Base-by-base conservation (phyloP, 1,284 basidiomycete species). In the Ceraceosorus guamensis region DNA sequence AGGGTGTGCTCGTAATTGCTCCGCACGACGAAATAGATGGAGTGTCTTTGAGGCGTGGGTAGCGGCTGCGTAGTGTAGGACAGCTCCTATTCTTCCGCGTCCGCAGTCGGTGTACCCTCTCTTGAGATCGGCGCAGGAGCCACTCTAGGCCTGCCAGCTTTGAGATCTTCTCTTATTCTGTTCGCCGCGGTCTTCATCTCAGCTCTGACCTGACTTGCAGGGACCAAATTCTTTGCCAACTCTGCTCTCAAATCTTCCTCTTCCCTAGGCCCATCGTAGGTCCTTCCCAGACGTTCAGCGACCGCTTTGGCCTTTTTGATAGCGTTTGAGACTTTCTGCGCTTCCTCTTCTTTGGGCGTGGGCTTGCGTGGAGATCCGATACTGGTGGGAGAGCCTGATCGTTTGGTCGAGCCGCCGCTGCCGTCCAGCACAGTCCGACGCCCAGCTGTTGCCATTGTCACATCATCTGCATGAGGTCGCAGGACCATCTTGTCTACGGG, bases 401-500 rank as follows among this genome's bases (percentile, higher is more conserved):
- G 7, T 56, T 52, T 31, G 56, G 53, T 5, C 56, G 66, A 7
- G 53, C 60, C 43, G 59, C 65, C 55, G 16, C 39, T 44, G 18
- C 67, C 68, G 13, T 64, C 61, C 24, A 67, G 64, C 71, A 68
- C 77, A 61, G 60, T 76, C 57, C 68, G 78, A 47, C 62, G 68
- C 33, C 76, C 68, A 5, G 78, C 66, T 0, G 79, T 77, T 44
- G 76, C 73, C 11, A 78, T 78, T 48, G 78, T 77, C 43, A 77
- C 76, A 50, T 80, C 77, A 13, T 76, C 68, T 3, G 73, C 77
- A 0, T 78, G 79, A 0, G 79, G 79, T 16, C 78, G 77, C 13
- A 80, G 74, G 73, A 67, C 81, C 67, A 71, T 84, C 64, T 85
- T 79, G 18, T 81, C 81, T 32, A 89, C 86, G 10, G 83, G 81